Conservation (phyloP, 2,329 filamentous ascomycete species). For the Fusarium sarcochroum region DNA sequence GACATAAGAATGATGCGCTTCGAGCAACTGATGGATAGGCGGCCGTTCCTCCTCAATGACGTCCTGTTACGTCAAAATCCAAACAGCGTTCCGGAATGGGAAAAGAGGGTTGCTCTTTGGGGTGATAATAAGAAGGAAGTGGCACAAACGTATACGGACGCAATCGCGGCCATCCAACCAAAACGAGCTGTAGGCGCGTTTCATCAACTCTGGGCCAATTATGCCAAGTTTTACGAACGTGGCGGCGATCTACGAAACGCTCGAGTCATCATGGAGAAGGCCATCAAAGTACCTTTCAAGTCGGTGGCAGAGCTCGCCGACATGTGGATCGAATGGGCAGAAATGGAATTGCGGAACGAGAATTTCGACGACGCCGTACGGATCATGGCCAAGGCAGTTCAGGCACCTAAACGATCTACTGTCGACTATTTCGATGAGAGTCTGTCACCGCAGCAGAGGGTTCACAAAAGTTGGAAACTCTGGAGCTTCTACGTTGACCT, state of each 20-base stretch:
- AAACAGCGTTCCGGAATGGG: conserved; percentile 96
- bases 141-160: conserved; percentile 93
- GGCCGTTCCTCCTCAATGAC: conserved; percentile 96
- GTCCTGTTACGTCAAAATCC: conserved; percentile 95
- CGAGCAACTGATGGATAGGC: conserved; percentile 96
- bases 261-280: conserved; percentile 95
- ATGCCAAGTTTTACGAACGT: conserved; percentile 96
- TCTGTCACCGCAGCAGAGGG: conserved; percentile 91
- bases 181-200: conserved; percentile 96
- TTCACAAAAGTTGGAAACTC: conserved; percentile 99
- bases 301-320: conserved; percentile 97
- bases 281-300: conserved; percentile 97
- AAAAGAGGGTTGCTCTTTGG: conserved; percentile 96
- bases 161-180: conserved; percentile 91
- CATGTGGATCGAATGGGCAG: conserved; percentile 99
- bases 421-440: conserved; percentile 99
- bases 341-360: conserved; percentile 96
- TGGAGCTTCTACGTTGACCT: conserved; percentile 99
- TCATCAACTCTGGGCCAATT: conserved; percentile 95
- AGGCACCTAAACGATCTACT: conserved; percentile 95
- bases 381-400: conserved; percentile 97
- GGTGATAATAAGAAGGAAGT: conserved; percentile 92
- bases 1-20: conserved; percentile 98
- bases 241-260: conserved; percentile 88
- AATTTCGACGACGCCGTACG: conserved; percentile 95